These are phyloP conservation scores for Neurospora sublineolata DNA, from an alignment of 495 filamentous ascomycete species.

Conservation along the genomic window DNA sequence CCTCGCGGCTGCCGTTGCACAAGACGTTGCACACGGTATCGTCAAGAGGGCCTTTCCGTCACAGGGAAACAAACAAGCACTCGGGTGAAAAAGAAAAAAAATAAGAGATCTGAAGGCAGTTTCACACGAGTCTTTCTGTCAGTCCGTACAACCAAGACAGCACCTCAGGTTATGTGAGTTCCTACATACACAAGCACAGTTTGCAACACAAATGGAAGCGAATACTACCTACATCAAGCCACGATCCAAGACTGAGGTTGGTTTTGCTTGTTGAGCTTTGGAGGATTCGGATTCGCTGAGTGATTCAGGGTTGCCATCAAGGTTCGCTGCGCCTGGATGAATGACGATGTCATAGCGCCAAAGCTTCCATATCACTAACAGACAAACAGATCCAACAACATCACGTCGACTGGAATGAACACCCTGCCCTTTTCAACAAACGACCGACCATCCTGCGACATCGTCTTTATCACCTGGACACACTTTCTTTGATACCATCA, in stretches of 20 bases:
- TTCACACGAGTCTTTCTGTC: not conserved
- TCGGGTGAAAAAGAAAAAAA: not conserved
- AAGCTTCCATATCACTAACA: not conserved
- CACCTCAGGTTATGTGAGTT: not conserved
- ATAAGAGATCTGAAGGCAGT: not conserved
- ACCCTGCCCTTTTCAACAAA: not conserved
- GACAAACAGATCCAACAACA: not conserved
- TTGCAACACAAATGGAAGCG: not conserved
- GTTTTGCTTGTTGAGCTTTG: not conserved
- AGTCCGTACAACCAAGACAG: not conserved
- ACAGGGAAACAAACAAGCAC: not conserved
- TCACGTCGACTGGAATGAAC: not conserved
- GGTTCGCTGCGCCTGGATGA: not conserved
- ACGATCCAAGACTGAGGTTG: not conserved
- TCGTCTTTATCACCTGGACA: not conserved
- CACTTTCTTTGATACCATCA: not conserved
- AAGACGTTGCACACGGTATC: not conserved
- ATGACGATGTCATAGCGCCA: slow-evolving; percentile 11
- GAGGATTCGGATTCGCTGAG: not conserved
- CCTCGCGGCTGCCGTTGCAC: not conserved
- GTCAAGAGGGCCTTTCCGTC: not conserved
- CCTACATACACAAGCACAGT: not conserved
- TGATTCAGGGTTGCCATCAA: not conserved
- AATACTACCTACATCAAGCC: not conserved
- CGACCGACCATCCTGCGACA: not conserved